Percentiles rank a stretch among this genome's conserved stretches.
Evolutionary conservation across 352 stramenopile genomes (phyloP).

Genomic region (Globisporangium splendens): DNA sequence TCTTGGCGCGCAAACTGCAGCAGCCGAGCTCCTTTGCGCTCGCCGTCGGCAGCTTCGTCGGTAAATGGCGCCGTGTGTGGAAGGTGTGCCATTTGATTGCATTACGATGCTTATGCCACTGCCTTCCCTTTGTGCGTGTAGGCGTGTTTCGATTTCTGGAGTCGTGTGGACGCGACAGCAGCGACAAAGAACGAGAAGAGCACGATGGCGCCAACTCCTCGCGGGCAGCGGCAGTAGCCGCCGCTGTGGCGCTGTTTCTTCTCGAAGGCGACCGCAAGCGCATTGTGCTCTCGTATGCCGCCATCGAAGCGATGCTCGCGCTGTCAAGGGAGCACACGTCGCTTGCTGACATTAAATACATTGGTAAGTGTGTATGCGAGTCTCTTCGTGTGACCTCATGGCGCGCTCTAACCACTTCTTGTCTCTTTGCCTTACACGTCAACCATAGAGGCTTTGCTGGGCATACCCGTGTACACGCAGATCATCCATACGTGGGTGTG

Average conservation of each 20-base stretch:
- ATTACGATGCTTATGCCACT: too few species aligned
- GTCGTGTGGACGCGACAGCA: conserved; percentile 18
- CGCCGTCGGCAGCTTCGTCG: conserved; percentile 50
- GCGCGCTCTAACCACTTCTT: too few species aligned
- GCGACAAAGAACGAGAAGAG: neutral
- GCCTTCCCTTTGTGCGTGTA: neutral
- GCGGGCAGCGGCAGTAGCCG: conserved; percentile 35
- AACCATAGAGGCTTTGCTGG: conserved; percentile 37
- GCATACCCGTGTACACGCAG: conserved; percentile 29
- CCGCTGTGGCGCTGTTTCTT: conserved; percentile 30
- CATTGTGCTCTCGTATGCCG: conserved; percentile 48
- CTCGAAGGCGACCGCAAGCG: conserved; percentile 45
- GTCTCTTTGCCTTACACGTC: neutral
- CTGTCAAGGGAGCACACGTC: conserved; percentile 29
- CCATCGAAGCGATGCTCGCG: conserved; percentile 36
- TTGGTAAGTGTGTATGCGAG: conserved; percentile 26
- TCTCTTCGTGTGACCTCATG: neutral
- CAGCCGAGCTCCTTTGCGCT: conserved; percentile 45
- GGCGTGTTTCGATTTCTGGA: conserved; percentile 51
- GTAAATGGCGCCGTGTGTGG: conserved; percentile 10
- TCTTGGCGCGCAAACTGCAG: conserved; percentile 36
- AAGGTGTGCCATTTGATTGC: neutral
- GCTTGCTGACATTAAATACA: conserved; percentile 37
- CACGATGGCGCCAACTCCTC: conserved; percentile 20
- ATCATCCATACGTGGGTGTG: conserved; percentile 73